Evolutionary conservation across 2,329 filamentous ascomycete species (phyloP), one percentile per base, ranked within the genome.

Genomic region (Penicillium freii): DNA sequence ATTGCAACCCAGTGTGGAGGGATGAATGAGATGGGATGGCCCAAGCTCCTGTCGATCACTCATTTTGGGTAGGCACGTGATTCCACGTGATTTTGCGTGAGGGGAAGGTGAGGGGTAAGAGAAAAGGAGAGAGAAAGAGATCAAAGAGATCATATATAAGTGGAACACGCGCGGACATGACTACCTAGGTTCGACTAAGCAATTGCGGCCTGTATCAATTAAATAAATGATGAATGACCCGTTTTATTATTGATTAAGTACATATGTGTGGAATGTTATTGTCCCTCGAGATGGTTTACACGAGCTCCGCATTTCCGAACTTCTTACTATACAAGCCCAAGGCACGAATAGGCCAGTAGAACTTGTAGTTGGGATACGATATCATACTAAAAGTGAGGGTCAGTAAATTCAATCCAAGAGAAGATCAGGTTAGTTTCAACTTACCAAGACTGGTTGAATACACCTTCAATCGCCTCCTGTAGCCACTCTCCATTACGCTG

Each of bases 321-420:
- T 81, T 84, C 66, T 80, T 83, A 5, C 88, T 86, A 80, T 91
- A 99, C 85, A 97, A 88, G 5, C 94, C 94, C 62, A 99, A 75
- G 2, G 94, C 94, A 78, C 95, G 96, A 72, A 97, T 89, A 1
- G 93, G 87, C 76, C 97, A 99, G 57, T 89, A 90, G 73, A 96
- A 94, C 80, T 97, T 99, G 81, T 99, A 99, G 80, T 99, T 99
- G 43, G 93, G 93, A 71, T 99, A 99, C 0, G 91, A 94, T 64
- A 99, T 99, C 91, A 97, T 97, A 81, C 86, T 87, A 68, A 15
- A 4, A 31, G 29, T 5, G 9, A 29, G 11, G 1, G 58, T 70
- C 59, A 72, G 68, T 56, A 53, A 25, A n/a, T 42, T 4, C 36
- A n/a, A n/a, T 5, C 27, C 7, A 38, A 40, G 27, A 19, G 9